Conservation (phyloP, 2,329 filamentous ascomycete genomes). For the Colletotrichum spinosum region DNA sequence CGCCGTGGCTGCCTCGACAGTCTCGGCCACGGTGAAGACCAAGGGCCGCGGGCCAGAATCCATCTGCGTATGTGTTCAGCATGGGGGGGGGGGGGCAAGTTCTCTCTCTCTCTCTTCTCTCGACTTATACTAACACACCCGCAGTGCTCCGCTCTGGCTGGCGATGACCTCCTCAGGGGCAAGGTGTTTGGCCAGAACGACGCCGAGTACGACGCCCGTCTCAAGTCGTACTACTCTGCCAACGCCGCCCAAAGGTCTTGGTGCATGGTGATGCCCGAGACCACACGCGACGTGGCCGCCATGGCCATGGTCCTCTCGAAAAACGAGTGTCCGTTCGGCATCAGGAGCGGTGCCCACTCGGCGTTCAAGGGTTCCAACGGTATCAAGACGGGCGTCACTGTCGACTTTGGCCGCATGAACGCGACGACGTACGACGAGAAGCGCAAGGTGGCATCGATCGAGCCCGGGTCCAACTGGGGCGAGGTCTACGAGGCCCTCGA, state of each 20-base stretch:
- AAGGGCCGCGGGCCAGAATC: conserved; percentile 19
- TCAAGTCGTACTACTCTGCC: conserved; percentile 32
- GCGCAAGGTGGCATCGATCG: conserved; percentile 45
- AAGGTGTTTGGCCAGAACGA: conserved; percentile 19
- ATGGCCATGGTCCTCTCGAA: conserved; percentile 40
- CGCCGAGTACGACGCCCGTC: conserved; percentile 20
- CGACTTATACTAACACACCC: conserved; percentile 1
- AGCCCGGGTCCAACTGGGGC: conserved; percentile 41
- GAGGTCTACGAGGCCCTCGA: conserved; percentile 41
- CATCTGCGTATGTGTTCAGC: conserved; percentile 8
- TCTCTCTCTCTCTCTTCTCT: no score
- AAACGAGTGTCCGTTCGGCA: conserved; percentile 21
- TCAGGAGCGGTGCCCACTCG: conserved; percentile 30
- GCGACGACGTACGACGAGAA: conserved; percentile 44
- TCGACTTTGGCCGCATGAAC: conserved; percentile 43
- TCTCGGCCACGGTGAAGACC: not conserved
- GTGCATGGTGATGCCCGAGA: conserved; percentile 30
- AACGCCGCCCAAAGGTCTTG: conserved; percentile 26
- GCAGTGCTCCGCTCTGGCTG: conserved; percentile 41
- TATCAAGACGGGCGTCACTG: conserved; percentile 27
- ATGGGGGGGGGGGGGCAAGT: no score
- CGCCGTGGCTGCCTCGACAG: conserved; percentile 9
- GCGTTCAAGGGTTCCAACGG: conserved; percentile 23
- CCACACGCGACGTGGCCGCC: conserved; percentile 32
- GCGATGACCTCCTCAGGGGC: conserved; percentile 36